phyloP scores from a whole-genome alignment of 2,329 filamentous ascomycete genomes.

The Geoglossum cookeanum region DNA sequence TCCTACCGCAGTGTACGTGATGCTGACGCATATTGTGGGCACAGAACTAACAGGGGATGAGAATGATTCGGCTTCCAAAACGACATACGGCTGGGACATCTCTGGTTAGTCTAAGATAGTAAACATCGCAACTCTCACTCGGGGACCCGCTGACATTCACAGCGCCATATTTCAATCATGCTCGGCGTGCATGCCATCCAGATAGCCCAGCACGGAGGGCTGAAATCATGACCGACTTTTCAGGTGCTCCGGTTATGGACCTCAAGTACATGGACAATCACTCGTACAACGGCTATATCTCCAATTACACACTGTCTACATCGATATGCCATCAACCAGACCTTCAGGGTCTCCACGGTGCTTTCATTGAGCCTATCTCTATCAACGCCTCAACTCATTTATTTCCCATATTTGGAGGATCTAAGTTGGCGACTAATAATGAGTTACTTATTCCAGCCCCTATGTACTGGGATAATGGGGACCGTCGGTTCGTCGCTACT shows the following conservation, averaged over 20 bases:
- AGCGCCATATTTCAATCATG: conserved; percentile 24
- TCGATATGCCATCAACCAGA: conserved; percentile 27
- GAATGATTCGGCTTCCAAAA: background rate
- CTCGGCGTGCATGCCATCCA: conserved; percentile 23
- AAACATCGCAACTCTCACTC: background rate
- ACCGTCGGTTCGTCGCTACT: conserved; percentile 24
- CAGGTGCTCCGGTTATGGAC: conserved; percentile 15
- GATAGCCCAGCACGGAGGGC: conserved; percentile 20
- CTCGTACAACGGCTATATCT: conserved; percentile 26
- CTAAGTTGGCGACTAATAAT: conserved; percentile 31
- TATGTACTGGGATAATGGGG: conserved; percentile 27
- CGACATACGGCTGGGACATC: background rate
- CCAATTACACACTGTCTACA: conserved; percentile 26
- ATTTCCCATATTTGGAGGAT: conserved; percentile 30
- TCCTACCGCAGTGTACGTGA: too few relatives aligned
- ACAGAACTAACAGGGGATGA: background rate
- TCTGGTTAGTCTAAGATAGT: background rate
- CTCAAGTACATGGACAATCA: conserved; percentile 15
- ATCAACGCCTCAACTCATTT: conserved; percentile 24
- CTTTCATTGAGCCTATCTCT: conserved; percentile 29
- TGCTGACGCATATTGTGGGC: background rate
- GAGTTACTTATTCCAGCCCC: conserved; percentile 31
- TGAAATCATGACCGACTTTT: conserved; percentile 18
- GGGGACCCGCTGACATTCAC: background rate
- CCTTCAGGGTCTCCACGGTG: conserved; percentile 27